Base-by-base conservation (phyloP, 2,329 filamentous ascomycete species). In the Paradendryphiella salina region DNA sequence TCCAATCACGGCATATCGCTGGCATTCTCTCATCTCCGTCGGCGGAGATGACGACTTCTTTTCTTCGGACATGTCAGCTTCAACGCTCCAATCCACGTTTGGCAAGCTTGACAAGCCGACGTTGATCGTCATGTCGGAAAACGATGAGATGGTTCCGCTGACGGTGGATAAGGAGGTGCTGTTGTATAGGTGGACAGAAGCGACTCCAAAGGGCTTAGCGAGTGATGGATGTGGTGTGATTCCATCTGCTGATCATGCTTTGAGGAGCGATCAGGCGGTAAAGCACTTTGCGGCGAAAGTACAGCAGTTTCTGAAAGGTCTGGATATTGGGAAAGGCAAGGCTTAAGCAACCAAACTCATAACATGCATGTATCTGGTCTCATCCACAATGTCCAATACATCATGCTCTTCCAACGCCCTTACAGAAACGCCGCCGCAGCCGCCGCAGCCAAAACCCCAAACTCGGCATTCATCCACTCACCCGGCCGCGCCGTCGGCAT, bases 371-470 rank as follows among this genome's bases (percentile, higher is more conserved):
- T 28, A 33, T 26, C 7, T 23, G 10, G 14, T 41, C 10, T 20
- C 5, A 20, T 35, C 11, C 20, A 36, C 21, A 8, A 32, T 21
- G 13, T 11, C 35, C 4, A n/a, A 13, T 23, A 34, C 33, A 28
- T 15, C 7, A 23, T 14, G n/a, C 7, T 14, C 10, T 28, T 35
- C 6, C 4, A 23, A 28, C 18, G 13, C 13, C n/a, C 6, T 61
- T 36, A 69, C 36, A 69, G 42, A 33, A 69, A 69, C 14, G 61
- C 61, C 2, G 60, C 65, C 7, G 64, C 65, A 3, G 64, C 66
- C 0, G 57, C 61, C 5, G 62, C 66, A n/a, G 65, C 66, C 61
- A 68, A 57, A 6, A 55, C 60, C 9, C 64, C 64, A 49, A 67
- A 66, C 36, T 67, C 61, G 2, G 47, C 50, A 18, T 53, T 56